These are phyloP conservation scores for Epicoccum nigrum DNA, from an alignment of 2,329 filamentous ascomycete genomes.

Conservation along the genomic window DNA sequence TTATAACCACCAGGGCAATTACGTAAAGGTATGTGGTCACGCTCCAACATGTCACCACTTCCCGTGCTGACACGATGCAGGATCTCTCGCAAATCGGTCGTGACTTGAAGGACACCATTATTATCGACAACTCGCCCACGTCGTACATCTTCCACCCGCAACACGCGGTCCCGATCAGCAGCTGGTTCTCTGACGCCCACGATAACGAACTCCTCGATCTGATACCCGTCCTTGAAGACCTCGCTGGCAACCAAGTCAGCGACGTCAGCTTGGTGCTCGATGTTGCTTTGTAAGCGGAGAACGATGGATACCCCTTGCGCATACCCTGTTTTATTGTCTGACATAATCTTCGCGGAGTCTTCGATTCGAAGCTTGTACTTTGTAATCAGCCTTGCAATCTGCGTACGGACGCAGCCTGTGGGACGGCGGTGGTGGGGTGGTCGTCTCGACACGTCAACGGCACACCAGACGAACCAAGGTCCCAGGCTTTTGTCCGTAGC, in stretches of 20 bases:
- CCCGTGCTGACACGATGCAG: constrained; percentile 43
- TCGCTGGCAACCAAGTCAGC: constrained; percentile 84
- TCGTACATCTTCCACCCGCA: constrained; percentile 99
- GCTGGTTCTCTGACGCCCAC: constrained; percentile 99
- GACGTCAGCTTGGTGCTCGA: constrained; percentile 98
- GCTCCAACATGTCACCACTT: neutral
- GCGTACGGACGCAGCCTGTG: constrained; percentile 27
- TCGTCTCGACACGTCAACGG: neutral
- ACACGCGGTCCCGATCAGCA: constrained; percentile 98
- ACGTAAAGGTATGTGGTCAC: constrained; percentile 72
- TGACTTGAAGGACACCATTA: constrained; percentile 96
- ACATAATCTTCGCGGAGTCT: constrained; percentile 25
- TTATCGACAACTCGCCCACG: constrained; percentile 98
- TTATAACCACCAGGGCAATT: constrained; percentile 99
- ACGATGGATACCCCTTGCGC: constrained; percentile 33
- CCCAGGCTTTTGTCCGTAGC: constrained; percentile 4
- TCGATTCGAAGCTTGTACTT: constrained; percentile 44
- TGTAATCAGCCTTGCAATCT: constrained; percentile 50
- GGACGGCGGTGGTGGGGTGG: constrained; percentile 1
- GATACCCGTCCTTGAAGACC: constrained; percentile 96
- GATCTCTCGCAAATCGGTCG: constrained; percentile 96
- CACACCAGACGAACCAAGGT: neutral
- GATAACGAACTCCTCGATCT: constrained; percentile 98
- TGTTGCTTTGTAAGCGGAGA: constrained; percentile 66
- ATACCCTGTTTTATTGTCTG: constrained; percentile 32